Base-by-base conservation (phyloP, 371 early-diverging fungal genomes). In the Blakeslea trispora region DNA sequence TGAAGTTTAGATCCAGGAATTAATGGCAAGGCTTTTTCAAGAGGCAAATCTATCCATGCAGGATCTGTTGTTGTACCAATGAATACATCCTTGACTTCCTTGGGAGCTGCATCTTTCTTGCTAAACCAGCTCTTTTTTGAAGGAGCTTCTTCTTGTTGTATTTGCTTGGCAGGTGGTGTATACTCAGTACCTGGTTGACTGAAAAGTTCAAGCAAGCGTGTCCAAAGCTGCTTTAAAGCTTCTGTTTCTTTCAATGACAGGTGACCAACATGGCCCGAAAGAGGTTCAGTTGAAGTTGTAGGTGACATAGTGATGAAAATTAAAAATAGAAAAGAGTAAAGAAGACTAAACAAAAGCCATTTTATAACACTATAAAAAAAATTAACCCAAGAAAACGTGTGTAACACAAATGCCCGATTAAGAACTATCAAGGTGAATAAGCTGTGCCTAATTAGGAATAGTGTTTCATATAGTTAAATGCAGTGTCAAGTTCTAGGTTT, bases 201-300 rank as follows among this genome's bases (percentile, higher is more conserved):
- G 50, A 72, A 70, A 64, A 79, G 68, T 34, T 74, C 66, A 21
- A 81, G 69, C 18, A 84, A 52, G 45, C 66, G 69, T 14, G 54
- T 52, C 83, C 84, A 86, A 47, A 85, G 45, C 44, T 84, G 63
- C 43, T 81, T 79, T 18, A 86, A 66, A 44, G 63, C 43, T n/a
- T 69, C 74, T 19, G 64, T 72, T 63, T 86, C 81, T 31, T 68
- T 61, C 10, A 71, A 63, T 14, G 81, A 71, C 39, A 86, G 64
- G 37, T 78, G 70, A 41, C 75, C 75, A 51, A 76, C 69, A 52
- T 65, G 71, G 11, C 77, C 79, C 13, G 74, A 41, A 15, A 62
- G 52, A 31, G 53, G 49, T 19, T 48, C 53, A 39, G 51, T 41
- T 42, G 54, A 23, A 44, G 61, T 40, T 44, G 45, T 21, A 41